phyloP scores from a whole-genome alignment of 805 yeast genomes.

The Yarrowia porcina region DNA sequence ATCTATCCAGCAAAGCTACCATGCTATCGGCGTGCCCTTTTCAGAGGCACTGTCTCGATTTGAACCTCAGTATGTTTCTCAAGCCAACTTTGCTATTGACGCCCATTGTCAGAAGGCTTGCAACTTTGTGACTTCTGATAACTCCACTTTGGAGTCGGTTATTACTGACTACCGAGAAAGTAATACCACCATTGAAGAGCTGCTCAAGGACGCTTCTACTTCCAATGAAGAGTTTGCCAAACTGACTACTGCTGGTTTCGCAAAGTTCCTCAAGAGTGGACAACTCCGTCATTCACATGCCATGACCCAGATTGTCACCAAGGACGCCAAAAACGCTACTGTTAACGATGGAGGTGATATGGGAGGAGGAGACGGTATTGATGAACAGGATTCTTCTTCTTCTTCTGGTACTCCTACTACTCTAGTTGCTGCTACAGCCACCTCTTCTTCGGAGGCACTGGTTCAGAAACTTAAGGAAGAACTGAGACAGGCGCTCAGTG shows the following conservation, averaged over 20 bases:
- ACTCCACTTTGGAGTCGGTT: slow-evolving; percentile 1
- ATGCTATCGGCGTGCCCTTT: slow-evolving; percentile 4
- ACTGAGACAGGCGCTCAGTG: neutral
- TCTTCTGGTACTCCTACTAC: neutral
- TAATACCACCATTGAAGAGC: neutral
- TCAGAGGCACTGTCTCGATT: neutral
- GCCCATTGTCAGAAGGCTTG: neutral
- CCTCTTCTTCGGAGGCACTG: neutral
- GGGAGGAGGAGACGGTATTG: slow-evolving; percentile 8
- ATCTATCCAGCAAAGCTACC: slow-evolving; percentile 2
- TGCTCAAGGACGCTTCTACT: neutral
- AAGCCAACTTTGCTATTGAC: neutral
- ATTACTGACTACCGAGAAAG: neutral
- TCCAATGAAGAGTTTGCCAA: slow-evolving; percentile 1
- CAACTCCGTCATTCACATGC: neutral
- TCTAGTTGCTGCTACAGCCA: neutral
- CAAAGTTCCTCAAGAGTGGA: neutral
- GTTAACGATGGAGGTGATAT: neutral
- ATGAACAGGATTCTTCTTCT: neutral
- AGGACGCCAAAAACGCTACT: neutral
- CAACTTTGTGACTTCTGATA: neutral
- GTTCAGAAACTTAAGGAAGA: neutral
- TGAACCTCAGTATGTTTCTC: neutral
- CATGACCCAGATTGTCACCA: slow-evolving; percentile 8
- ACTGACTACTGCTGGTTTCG: slow-evolving; percentile 1